These are phyloP conservation scores for Tylopilus orsonianus DNA, from an alignment of 1,284 basidiomycete genomes.

Conservation along the genomic window DNA sequence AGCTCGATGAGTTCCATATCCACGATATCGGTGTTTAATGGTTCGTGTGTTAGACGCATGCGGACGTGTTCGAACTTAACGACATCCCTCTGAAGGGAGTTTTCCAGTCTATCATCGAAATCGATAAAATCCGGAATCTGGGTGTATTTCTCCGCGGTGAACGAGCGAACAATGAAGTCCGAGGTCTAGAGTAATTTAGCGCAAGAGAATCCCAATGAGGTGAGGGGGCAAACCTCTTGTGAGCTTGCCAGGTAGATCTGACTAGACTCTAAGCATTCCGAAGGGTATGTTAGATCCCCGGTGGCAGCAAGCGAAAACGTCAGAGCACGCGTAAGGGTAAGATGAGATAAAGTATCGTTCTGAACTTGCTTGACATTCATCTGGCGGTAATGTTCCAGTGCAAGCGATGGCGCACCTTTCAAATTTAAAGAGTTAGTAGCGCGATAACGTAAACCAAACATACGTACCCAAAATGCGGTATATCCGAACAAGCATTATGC, in stretches of 20 bases:
- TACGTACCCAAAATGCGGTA: slow-evolving; percentile 71
- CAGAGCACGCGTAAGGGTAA: slow-evolving; percentile 74
- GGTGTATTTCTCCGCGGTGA: slow-evolving; percentile 75
- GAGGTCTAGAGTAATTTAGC: slow-evolving; percentile 53
- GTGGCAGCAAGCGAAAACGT: slow-evolving; percentile 72
- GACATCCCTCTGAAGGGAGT: slow-evolving; percentile 77
- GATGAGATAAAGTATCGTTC: slow-evolving; percentile 81
- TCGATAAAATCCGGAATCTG: slow-evolving; percentile 82
- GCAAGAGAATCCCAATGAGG: slow-evolving; percentile 5
- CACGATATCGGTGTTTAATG: slow-evolving; percentile 62
- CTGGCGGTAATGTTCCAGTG: slow-evolving; percentile 72
- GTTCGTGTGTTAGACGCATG: slow-evolving; percentile 77
- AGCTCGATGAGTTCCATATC: slow-evolving; percentile 81
- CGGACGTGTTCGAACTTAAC: slow-evolving; percentile 79
- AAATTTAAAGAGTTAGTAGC: slow-evolving; percentile 4
- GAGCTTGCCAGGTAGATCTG: slow-evolving; percentile 78
- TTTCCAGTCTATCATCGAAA: slow-evolving; percentile 76
- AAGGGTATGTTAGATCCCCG: slow-evolving; percentile 68
- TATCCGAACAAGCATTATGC: slow-evolving; percentile 72
- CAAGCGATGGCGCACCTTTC: slow-evolving; percentile 64
- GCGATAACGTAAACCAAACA: neutral
- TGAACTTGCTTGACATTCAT: slow-evolving; percentile 82
- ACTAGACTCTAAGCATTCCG: slow-evolving; percentile 74
- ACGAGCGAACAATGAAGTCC: slow-evolving; percentile 76
- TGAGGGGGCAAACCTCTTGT: slow-evolving; percentile 54